Percentiles rank a stretch among this genome's conserved stretches.
Conservation (phyloP, 805 yeast species). For the Candida coquimbonensis region DNA sequence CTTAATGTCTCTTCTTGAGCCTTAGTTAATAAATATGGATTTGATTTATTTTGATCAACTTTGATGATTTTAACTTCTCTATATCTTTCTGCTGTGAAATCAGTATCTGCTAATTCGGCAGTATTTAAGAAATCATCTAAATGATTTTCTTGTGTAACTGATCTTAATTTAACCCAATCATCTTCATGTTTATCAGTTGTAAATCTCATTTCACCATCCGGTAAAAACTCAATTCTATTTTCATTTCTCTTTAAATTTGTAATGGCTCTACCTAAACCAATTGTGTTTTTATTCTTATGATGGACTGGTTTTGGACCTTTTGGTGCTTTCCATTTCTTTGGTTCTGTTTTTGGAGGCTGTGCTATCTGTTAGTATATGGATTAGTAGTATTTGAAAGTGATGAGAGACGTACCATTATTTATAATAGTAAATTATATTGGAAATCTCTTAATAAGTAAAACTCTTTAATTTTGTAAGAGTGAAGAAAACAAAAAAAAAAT, state of each 20-base stretch:
- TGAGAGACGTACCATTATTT: too few relatives aligned
- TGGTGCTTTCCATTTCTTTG: slow-evolving; percentile 80
- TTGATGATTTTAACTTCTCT: slow-evolving; percentile 79
- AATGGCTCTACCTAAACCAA: slow-evolving; percentile 82
- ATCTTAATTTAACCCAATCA: slow-evolving; percentile 81
- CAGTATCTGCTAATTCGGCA: slow-evolving; percentile 93
- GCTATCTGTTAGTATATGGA: neutral
- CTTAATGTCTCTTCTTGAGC: slow-evolving; percentile 61
- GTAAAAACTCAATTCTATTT: slow-evolving; percentile 61
- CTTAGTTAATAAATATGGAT: slow-evolving; percentile 54
- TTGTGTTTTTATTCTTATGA: slow-evolving; percentile 73
- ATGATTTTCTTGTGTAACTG: slow-evolving; percentile 92
- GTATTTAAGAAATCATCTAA: slow-evolving; percentile 91
- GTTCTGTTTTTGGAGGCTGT: slow-evolving; percentile 36
- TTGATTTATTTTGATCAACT: slow-evolving; percentile 44
- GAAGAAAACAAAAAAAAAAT: neutral
- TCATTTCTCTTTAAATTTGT: slow-evolving; percentile 66
- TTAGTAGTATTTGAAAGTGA: too few relatives aligned
- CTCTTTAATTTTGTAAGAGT: neutral
- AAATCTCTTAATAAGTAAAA: too few relatives aligned
- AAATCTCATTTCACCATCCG: slow-evolving; percentile 85
- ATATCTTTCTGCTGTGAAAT: slow-evolving; percentile 86
- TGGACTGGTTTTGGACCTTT: slow-evolving; percentile 89
- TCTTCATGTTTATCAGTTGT: slow-evolving; percentile 82
- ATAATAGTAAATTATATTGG: too few relatives aligned